Evolutionary conservation across 768 basidiomycete genomes (phyloP).

Genomic region (Hebeloma cylindrosporum): DNA sequence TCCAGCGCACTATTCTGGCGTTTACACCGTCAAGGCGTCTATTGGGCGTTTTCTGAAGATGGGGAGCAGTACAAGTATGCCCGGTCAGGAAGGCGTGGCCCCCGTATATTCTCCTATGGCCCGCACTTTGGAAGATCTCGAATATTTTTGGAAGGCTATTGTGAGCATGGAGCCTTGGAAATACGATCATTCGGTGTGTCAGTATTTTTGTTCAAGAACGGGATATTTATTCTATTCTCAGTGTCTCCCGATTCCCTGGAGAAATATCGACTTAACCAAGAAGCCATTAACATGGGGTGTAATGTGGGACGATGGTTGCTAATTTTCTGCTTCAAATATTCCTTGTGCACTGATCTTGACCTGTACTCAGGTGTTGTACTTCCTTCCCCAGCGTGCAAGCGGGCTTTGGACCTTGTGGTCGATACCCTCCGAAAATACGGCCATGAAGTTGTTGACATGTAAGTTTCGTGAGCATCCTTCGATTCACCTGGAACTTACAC

Average conservation of each 20-base stretch:
- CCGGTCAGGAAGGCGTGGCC: constrained; percentile 61
- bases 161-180: constrained; percentile 64
- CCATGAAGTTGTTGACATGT: constrained; percentile 51
- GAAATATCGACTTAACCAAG: constrained; percentile 28
- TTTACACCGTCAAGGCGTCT: constrained; percentile 57
- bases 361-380: constrained; percentile 45
- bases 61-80: constrained; percentile 45
- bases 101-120: constrained; percentile 62
- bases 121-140: constrained; percentile 56
- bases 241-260: constrained; percentile 47
- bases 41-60: constrained; percentile 46
- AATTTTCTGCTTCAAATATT: background rate
- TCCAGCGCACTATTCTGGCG: constrained; percentile 65
- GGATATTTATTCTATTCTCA: constrained; percentile 15
- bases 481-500: too few species aligned
- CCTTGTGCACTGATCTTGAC: constrained; percentile 7
- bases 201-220: constrained; percentile 12
- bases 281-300: constrained; percentile 54
- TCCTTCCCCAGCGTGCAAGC: constrained; percentile 58
- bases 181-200: constrained; percentile 51
- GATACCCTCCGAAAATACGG: constrained; percentile 44
- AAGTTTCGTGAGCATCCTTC: too few species aligned
- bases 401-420: constrained; percentile 51
- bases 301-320: constrained; percentile 61
- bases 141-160: constrained; percentile 61